phyloP scores from a whole-genome alignment of 352 stramenopile genomes.

The Globisporangium emineosum region DNA sequence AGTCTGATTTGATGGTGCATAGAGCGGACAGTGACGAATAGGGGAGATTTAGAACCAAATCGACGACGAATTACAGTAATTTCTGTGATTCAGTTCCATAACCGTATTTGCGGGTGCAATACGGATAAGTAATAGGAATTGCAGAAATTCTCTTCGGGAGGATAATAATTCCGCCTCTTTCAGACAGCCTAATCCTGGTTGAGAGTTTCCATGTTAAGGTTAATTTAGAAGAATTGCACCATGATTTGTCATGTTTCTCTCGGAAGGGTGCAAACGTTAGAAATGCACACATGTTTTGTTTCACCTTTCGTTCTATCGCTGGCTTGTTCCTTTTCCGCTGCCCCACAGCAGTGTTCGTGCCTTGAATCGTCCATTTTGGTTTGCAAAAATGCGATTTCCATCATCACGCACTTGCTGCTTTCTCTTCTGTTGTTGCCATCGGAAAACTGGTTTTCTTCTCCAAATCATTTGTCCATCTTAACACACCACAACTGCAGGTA shows the following conservation, averaged over 20 bases:
- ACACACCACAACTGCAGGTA: neutral
- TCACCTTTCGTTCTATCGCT: too few relatives aligned
- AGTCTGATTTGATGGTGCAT: constrained; percentile 2
- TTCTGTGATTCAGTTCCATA: neutral
- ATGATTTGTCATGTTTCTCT: too few relatives aligned
- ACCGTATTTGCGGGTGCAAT: too few relatives aligned
- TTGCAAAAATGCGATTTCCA: neutral
- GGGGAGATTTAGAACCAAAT: neutral
- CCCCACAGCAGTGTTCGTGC: too few relatives aligned
- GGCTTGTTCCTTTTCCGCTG: too few relatives aligned
- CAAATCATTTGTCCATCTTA: neutral
- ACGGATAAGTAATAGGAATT: too few relatives aligned
- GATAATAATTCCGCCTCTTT: too few relatives aligned
- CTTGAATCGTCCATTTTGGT: neutral
- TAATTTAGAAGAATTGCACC: too few relatives aligned
- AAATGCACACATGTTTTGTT: neutral
- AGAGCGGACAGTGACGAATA: neutral
- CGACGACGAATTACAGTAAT: neutral
- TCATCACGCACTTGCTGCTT: neutral
- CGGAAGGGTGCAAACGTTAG: neutral
- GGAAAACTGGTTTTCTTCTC: neutral
- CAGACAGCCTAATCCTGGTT: too few relatives aligned
- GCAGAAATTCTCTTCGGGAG: neutral
- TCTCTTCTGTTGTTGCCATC: neutral
- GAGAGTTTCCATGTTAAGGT: neutral